Conservation (phyloP, 768 basidiomycete species). For the Panaeolus papilionaceus region DNA sequence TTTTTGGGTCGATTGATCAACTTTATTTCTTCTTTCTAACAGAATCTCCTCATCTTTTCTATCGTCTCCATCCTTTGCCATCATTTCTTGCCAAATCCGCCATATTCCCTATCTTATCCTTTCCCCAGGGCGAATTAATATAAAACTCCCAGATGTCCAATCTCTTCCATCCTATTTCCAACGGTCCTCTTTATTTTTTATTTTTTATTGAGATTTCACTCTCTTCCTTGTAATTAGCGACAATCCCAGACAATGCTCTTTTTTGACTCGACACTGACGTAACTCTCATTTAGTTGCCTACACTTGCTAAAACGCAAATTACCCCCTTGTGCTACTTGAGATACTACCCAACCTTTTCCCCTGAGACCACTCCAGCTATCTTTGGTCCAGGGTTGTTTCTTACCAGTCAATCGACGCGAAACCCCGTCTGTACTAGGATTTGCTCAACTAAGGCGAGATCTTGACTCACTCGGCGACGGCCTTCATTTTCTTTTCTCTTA, state of each 20-base stretch:
- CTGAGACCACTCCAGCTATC: not conserved
- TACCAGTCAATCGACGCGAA: not conserved
- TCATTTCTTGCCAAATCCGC: not conserved
- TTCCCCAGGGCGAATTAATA: not conserved
- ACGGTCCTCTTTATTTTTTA: not conserved
- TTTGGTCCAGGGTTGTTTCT: not conserved
- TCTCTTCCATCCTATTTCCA: not conserved
- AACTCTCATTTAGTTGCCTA: not conserved
- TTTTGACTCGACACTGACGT: not conserved
- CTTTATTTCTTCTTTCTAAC: not conserved
- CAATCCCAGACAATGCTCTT: not conserved
- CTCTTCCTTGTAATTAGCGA: not conserved
- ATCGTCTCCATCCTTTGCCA: not conserved
- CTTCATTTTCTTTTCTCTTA: not conserved
- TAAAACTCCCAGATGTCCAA: not conserved
- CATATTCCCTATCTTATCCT: not conserved
- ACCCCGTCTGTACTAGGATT: not conserved
- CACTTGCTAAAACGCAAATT: not conserved
- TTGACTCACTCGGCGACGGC: not conserved
- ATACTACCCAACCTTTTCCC: not conserved
- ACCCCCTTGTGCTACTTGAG: not conserved
- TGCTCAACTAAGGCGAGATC: not conserved
- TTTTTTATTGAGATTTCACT: not conserved
- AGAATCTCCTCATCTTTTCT: not conserved
- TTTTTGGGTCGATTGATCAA: constrained; percentile 1